These are phyloP conservation scores for Dispira simplex DNA, from an alignment of 192 early-diverging fungal species.

Conservation along the genomic window DNA sequence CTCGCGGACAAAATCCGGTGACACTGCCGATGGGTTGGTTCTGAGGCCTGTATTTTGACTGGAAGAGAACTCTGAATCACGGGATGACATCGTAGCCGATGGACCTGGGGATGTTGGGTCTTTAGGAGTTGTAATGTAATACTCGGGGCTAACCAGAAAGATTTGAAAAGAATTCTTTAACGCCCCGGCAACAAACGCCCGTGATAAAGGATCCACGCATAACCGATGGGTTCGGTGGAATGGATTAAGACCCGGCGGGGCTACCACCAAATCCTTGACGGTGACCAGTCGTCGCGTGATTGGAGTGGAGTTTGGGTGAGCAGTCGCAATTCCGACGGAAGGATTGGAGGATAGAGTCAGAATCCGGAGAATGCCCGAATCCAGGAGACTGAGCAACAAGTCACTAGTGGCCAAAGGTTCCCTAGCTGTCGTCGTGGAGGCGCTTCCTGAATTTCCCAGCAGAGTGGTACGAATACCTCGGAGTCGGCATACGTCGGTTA, in stretches of 20 bases:
- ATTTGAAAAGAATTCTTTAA: slow-evolving; percentile 11
- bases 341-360: background rate
- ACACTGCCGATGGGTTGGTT: background rate
- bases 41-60: background rate
- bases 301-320: background rate
- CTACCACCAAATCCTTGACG: slow-evolving; percentile 1
- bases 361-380: background rate
- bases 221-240: slow-evolving; percentile 4
- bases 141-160: background rate
- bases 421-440: too few relatives aligned
- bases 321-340: background rate
- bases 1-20: slow-evolving; percentile 2
- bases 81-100: background rate
- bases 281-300: background rate
- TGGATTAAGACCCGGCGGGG: slow-evolving; percentile 1
- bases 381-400: background rate
- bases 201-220: slow-evolving; percentile 3
- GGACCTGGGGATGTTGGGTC: background rate
- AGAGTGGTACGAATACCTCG: too few relatives aligned
- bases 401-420: background rate
- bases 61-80: background rate
- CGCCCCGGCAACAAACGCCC: background rate
- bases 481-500: too few relatives aligned
- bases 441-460: too few relatives aligned
- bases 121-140: background rate